A percentile compares a stretch with the other conserved stretches of the same genome.
phyloP scores from a whole-genome alignment of 208 protist species.

The Trypanosoma cruzi region DNA sequence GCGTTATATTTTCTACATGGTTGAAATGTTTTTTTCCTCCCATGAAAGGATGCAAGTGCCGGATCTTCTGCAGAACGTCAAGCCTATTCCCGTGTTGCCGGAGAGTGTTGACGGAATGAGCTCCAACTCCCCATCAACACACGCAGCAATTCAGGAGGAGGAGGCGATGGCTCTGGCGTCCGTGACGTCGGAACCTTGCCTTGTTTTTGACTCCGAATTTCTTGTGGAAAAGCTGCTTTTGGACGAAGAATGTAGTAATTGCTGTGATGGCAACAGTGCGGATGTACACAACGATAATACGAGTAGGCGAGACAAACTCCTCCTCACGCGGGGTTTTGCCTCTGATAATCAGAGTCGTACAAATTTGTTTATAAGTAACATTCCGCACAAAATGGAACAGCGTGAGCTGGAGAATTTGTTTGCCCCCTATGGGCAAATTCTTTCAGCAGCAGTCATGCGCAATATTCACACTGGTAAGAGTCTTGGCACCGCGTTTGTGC shows the following conservation, averaged over 20 bases:
- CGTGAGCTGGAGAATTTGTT: constrained; percentile 29
- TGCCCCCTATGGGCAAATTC: constrained; percentile 45
- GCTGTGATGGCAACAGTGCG: not conserved
- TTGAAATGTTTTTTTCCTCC: not conserved
- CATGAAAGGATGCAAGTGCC: not conserved
- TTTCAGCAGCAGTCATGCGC: constrained; percentile 63
- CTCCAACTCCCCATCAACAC: not conserved
- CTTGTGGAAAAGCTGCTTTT: not conserved
- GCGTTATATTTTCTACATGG: not conserved
- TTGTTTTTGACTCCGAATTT: not conserved
- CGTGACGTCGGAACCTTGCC: not conserved
- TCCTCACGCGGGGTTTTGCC: not conserved
- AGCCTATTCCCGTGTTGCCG: not conserved
- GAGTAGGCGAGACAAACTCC: not conserved
- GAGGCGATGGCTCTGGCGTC: not conserved
- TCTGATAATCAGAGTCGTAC: constrained; percentile 19
- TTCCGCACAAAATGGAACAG: constrained; percentile 16
- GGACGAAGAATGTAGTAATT: not conserved
- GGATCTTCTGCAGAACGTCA: not conserved
- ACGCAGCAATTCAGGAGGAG: not conserved
- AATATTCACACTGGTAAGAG: constrained; percentile 85
- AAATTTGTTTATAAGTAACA: constrained; percentile 30
- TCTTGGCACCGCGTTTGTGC: constrained; percentile 85
- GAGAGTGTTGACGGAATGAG: not conserved
- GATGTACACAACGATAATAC: not conserved